phyloP scores from a whole-genome alignment of 495 filamentous ascomycete species.

The Penicillium salamii region DNA sequence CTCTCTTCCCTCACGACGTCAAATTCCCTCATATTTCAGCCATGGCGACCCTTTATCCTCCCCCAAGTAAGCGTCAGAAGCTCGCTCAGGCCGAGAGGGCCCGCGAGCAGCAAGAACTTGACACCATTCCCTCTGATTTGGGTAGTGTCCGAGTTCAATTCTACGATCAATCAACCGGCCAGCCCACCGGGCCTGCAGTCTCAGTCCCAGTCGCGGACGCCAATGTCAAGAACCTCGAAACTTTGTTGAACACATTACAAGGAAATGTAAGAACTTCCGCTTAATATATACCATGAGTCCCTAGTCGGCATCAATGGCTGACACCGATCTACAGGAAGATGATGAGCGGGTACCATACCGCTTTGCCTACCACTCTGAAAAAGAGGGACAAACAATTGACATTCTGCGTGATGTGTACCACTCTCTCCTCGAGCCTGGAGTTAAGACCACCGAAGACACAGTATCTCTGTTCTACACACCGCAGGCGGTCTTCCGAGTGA shows the following conservation, averaged over 20 bases:
- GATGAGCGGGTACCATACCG: slow-evolving; percentile 85
- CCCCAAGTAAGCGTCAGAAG: slow-evolving; percentile 87
- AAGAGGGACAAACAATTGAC: slow-evolving; percentile 55
- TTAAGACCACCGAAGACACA: slow-evolving; percentile 69
- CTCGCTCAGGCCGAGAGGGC: slow-evolving; percentile 70
- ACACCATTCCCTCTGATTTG: slow-evolving; percentile 65
- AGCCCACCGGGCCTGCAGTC: slow-evolving; percentile 64
- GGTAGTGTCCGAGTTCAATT: slow-evolving; percentile 85
- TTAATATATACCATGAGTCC: background rate
- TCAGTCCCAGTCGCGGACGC: slow-evolving; percentile 83
- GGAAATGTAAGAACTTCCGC: slow-evolving; percentile 66
- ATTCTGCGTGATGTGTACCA: slow-evolving; percentile 74
- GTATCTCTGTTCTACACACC: slow-evolving; percentile 81
- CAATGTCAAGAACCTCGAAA: slow-evolving; percentile 82
- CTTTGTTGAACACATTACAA: slow-evolving; percentile 85
- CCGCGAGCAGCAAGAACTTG: slow-evolving; percentile 71
- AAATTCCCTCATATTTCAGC: slow-evolving; percentile 8
- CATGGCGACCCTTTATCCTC: slow-evolving; percentile 89
- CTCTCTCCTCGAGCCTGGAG: slow-evolving; percentile 58
- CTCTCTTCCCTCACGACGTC: slow-evolving; percentile 11
- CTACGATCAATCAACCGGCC: slow-evolving; percentile 75
- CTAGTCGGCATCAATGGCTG: background rate
- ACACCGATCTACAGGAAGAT: slow-evolving; percentile 50
- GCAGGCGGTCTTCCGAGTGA: slow-evolving; percentile 92
- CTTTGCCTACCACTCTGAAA: slow-evolving; percentile 66